A percentile compares a stretch with the other conserved stretches of the same genome.
Evolutionary conservation across 768 basidiomycete genomes (phyloP).

Genomic region (Mycena indigotica): DNA sequence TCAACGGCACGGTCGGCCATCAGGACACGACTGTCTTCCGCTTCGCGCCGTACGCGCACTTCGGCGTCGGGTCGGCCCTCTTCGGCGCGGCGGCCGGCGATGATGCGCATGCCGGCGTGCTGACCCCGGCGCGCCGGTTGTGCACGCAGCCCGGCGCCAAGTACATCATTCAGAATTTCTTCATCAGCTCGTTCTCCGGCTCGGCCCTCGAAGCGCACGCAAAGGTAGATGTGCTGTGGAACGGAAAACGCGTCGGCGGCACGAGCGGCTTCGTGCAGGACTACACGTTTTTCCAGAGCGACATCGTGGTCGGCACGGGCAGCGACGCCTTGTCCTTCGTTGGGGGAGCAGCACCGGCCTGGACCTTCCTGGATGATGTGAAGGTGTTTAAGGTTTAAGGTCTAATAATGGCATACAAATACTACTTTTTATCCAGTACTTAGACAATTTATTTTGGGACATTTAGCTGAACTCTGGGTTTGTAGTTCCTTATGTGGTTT

Average conservation of each 20-base stretch:
- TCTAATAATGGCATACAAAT: too few relatives aligned
- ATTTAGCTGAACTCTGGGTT: too few relatives aligned
- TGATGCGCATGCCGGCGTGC: slow-evolving; percentile 17
- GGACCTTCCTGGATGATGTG: slow-evolving; percentile 22
- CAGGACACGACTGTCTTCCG: slow-evolving; percentile 21
- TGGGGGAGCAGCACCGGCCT: slow-evolving; percentile 21
- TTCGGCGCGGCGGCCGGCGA: slow-evolving; percentile 10
- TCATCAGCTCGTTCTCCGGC: slow-evolving; percentile 12
- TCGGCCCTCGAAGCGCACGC: slow-evolving; percentile 6
- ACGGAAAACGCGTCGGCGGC: slow-evolving; percentile 12
- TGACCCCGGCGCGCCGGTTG: slow-evolving; percentile 11
- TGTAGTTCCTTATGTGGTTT: too few relatives aligned
- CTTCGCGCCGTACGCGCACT: slow-evolving; percentile 17
- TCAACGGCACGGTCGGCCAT: slow-evolving; percentile 1
- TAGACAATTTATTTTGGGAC: too few relatives aligned
- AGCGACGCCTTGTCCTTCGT: slow-evolving; percentile 14
- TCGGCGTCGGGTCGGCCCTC: slow-evolving; percentile 12
- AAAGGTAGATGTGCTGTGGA: slow-evolving; percentile 18
- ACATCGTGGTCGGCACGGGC: slow-evolving; percentile 11
- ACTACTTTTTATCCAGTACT: too few relatives aligned
- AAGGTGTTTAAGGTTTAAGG: slow-evolving; percentile 1
- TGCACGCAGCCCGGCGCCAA: slow-evolving; percentile 7
- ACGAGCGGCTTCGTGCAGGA: slow-evolving; percentile 7
- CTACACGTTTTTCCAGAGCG: slow-evolving; percentile 3
- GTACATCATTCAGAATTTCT: slow-evolving; percentile 19